Base-by-base conservation (phyloP, 2,329 filamentous ascomycete species). In the Pseudogymnoascus sp. region DNA sequence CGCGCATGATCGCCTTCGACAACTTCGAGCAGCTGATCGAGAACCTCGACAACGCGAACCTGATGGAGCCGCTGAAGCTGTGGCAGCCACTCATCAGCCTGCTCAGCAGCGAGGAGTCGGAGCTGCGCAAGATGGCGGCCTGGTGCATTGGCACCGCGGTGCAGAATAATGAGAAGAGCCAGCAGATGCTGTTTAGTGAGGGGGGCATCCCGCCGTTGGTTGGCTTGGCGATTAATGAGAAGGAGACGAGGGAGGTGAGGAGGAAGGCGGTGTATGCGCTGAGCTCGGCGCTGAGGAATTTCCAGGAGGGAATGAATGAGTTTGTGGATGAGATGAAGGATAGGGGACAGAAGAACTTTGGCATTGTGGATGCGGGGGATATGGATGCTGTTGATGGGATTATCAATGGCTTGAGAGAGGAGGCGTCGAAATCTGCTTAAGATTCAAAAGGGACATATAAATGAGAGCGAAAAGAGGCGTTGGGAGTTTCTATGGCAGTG, bases 81-180 rank as follows among this genome's bases (percentile, higher is more conserved):
- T 99, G 94, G 94, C 81, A 83, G 9, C 90, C 90, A 8, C 78
- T 99, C 38, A 78, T 97, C 9, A 75, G 79, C 7, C 84, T 88
- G 65, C 79, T 99, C 12, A 78, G 80, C 58, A 81, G 86, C 69
- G 79, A 82, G 9, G 87, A 94, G 70, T 72, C 79, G 5, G 89
- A 94, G 65, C 78, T 96, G 70, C 81, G 92, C 65, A 85, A 80
- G 68, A 91, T 91, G 83, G 92, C 93, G 2, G 91, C 91, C n/a
- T 96, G 91, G 90, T 97, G 91, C 76, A 78, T 94, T 62, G 91
- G 90, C 58, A 97, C 92, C 5, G 93, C 94, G 8, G 94, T 99
- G 63, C 92, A 97, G 80, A 99, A 99, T 77, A 97, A 99, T 74
- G 81, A 83, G 67, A 88, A 87, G 72, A 86, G 84, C 58, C 94